Evolutionary conservation across 1,284 basidiomycete genomes (phyloP).

Genomic region (Cryptococcus sp.): DNA sequence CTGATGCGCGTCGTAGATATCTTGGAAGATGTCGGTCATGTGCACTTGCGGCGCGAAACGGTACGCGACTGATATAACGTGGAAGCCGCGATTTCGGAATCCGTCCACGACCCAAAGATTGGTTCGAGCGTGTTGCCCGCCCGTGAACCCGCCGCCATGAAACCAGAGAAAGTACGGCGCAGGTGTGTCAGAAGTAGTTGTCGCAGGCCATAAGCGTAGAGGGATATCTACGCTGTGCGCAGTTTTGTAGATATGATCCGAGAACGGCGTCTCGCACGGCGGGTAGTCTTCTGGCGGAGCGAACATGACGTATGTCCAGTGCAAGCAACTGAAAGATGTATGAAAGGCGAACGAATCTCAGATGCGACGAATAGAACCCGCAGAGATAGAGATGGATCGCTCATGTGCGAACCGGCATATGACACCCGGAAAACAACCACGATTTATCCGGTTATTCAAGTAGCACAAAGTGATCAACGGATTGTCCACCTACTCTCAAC

Average conservation of each 20-base stretch:
- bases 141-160: constrained; percentile 30
- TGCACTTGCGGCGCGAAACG: constrained; percentile 33
- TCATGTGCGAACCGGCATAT: too few relatives aligned
- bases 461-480: too few relatives aligned
- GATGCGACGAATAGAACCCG: too few relatives aligned
- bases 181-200: constrained; percentile 6
- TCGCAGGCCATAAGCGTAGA: constrained; percentile 33
- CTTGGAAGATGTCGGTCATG: constrained; percentile 28
- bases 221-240: constrained; percentile 31
- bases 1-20: constrained; percentile 22
- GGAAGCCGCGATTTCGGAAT: constrained; percentile 22
- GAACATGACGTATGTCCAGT: too few relatives aligned
- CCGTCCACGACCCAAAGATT: constrained; percentile 32
- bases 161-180: constrained; percentile 36
- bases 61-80: constrained; percentile 38
- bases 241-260: constrained; percentile 34
- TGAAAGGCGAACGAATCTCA: too few relatives aligned
- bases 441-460: too few relatives aligned
- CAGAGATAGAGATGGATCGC: too few relatives aligned
- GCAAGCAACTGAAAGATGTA: too few relatives aligned
- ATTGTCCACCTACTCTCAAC: too few relatives aligned
- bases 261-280: constrained; percentile 28
- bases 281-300: background rate
- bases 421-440: too few relatives aligned
- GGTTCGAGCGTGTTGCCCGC: background rate